Conservation (phyloP, 345 rosid species). For the Fremontodendron californicum region DNA sequence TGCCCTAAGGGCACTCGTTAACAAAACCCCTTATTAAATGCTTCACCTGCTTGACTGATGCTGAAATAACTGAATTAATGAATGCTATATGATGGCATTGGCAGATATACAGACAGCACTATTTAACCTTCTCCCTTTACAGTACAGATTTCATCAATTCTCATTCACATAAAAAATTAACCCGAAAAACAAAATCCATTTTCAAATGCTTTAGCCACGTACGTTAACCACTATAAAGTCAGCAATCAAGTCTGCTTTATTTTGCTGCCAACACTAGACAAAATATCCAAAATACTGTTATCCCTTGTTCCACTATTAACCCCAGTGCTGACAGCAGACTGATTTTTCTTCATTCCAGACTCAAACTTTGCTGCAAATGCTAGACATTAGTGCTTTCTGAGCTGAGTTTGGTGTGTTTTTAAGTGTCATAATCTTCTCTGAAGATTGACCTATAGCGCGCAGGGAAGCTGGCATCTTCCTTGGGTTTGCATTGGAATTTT, state of each 20-base stretch:
- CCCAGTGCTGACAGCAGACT: constrained; percentile 14
- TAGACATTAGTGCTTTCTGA: constrained; percentile 43
- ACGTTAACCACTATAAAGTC: background rate
- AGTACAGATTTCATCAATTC: background rate
- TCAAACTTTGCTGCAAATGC: constrained; percentile 58
- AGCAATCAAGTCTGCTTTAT: constrained; percentile 14
- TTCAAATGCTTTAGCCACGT: background rate
- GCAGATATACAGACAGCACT: background rate
- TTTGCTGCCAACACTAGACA: constrained; percentile 38
- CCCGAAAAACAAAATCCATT: background rate
- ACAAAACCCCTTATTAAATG: background rate
- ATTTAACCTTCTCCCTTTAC: background rate
- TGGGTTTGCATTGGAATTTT: background rate
- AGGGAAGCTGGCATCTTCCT: constrained; percentile 19
- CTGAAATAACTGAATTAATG: background rate
- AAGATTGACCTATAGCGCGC: constrained; percentile 24
- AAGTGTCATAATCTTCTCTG: constrained; percentile 14
- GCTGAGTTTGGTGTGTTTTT: constrained; percentile 31
- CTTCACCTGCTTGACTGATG: background rate
- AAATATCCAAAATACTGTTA: constrained; percentile 37
- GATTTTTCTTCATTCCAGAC: constrained; percentile 35
- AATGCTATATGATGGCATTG: background rate
- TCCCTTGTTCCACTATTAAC: constrained; percentile 18
- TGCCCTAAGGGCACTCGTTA: too few species aligned
- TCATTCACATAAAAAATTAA: background rate